A percentile compares a stretch with the other conserved stretches of the same genome.
These are phyloP conservation scores for Colletotrichum sojae DNA, from an alignment of 2,329 filamentous ascomycete species.

Conservation along the genomic window DNA sequence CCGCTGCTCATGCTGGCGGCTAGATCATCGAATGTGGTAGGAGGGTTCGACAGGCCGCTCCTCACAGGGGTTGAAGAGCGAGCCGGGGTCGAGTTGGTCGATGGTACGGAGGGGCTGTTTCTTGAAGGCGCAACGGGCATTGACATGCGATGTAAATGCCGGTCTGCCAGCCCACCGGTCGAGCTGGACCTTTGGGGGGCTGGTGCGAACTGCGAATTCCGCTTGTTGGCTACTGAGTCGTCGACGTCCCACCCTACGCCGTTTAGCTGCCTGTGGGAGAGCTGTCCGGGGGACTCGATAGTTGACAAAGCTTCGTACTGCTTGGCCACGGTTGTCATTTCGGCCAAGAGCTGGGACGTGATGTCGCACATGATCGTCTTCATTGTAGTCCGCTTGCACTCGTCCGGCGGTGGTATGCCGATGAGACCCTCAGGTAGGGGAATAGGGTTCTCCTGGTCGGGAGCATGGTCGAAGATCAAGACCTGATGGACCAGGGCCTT, in stretches of 20 bases:
- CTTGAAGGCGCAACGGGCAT: constrained; percentile 78
- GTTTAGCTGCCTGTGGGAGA: constrained; percentile 56
- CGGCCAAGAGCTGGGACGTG: constrained; percentile 79
- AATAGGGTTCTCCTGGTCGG: constrained; percentile 62
- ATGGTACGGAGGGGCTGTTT: constrained; percentile 56
- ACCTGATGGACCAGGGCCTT: constrained; percentile 84
- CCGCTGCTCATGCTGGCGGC: constrained; percentile 52
- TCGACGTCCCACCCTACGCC: constrained; percentile 58
- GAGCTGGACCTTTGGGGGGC: constrained; percentile 67
- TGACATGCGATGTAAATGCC: constrained; percentile 80
- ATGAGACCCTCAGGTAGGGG: constrained; percentile 78
- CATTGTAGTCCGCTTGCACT: constrained; percentile 83
- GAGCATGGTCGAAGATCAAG: constrained; percentile 82
- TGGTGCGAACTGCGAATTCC: constrained; percentile 70
- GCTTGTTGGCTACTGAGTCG: constrained; percentile 58
- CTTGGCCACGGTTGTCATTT: constrained; percentile 81
- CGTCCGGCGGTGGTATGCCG: constrained; percentile 76
- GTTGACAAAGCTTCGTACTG: constrained; percentile 80
- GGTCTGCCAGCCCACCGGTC: constrained; percentile 68
- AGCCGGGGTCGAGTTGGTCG: constrained; percentile 61
- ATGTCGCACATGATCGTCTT: constrained; percentile 86
- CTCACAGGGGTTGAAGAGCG: constrained; percentile 67
- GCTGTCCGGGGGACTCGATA: constrained; percentile 81
- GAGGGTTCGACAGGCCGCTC: constrained; percentile 63
- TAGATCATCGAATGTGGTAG: constrained; percentile 65